Percentiles rank a stretch among this genome's conserved stretches.
phyloP scores from a whole-genome alignment of 179 eudicot genomes.

The Beta macrorhiza region DNA sequence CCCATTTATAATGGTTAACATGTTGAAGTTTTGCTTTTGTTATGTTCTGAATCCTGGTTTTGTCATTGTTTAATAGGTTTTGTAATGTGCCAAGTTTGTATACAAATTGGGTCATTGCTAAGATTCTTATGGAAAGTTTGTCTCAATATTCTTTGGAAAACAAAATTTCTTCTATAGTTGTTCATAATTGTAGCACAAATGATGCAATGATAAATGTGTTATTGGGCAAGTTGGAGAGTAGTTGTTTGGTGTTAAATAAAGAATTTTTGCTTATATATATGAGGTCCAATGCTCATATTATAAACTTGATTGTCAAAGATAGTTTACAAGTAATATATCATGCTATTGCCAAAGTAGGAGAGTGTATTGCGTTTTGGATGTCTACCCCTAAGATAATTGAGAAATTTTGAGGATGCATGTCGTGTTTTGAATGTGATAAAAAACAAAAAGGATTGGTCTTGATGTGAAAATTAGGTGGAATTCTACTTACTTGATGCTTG shows the following conservation, averaged over 20 bases:
- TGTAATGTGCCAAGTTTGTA: neutral
- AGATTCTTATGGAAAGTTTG: neutral
- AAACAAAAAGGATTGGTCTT: neutral
- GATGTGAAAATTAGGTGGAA: slow-evolving; percentile 23
- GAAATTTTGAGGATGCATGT: slow-evolving; percentile 2
- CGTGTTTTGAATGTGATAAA: neutral
- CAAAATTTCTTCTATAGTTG: no score
- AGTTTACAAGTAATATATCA: neutral
- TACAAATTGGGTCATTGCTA: neutral
- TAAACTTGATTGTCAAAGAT: slow-evolving; percentile 3
- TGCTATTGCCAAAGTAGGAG: neutral
- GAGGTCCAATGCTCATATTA: neutral
- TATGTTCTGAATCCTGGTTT: neutral
- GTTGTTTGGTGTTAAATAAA: no score
- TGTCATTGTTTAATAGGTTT: no score
- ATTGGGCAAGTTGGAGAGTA: no score
- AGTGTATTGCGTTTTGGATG: neutral
- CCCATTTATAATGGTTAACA: no score
- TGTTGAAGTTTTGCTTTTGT: no score
- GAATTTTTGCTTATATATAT: no score
- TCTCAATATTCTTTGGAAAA: no score
- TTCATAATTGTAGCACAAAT: no score
- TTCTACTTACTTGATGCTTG: slow-evolving; percentile 25
- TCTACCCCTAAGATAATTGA: neutral
- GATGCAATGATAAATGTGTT: no score